Percentiles rank a stretch among this genome's conserved stretches.
Conservation (phyloP, 495 filamentous ascomycete species). For the Pseudotulostoma volvatum region DNA sequence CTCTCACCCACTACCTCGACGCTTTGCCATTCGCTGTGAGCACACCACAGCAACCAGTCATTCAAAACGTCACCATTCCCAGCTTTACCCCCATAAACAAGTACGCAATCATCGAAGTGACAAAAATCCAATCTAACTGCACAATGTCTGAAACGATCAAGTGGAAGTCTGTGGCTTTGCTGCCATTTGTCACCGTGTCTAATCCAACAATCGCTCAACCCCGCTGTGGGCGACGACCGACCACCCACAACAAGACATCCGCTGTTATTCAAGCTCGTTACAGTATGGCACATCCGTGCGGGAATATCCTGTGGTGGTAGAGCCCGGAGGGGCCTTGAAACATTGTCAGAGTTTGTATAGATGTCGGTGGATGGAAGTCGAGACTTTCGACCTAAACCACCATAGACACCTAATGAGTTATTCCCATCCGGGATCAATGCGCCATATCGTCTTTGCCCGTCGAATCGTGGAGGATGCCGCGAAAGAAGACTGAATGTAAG, state of each 20-base stretch:
- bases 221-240: constrained; percentile 51
- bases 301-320: constrained; percentile 25
- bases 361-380: constrained; percentile 46
- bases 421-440: constrained; percentile 23
- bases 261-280: constrained; percentile 38
- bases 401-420: constrained; percentile 32
- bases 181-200: constrained; percentile 43
- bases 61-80: constrained; percentile 36
- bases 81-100: constrained; percentile 58
- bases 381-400: constrained; percentile 44
- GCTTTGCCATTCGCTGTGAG: constrained; percentile 33
- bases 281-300: constrained; percentile 60
- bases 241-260: constrained; percentile 59
- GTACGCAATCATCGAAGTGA: constrained; percentile 21
- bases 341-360: constrained; percentile 22
- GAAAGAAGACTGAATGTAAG: constrained; percentile 6
- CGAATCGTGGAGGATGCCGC: constrained; percentile 5
- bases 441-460: constrained; percentile 25
- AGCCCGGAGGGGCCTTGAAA: constrained; percentile 5
- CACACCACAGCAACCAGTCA: constrained; percentile 50
- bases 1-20: constrained; percentile 21
- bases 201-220: constrained; percentile 57
- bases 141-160: constrained; percentile 56
- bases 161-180: constrained; percentile 42
- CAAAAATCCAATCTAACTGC: constrained; percentile 34